These are phyloP conservation scores for Penicillium sumatraense DNA, from an alignment of 2,329 filamentous ascomycete species.

Conservation along the genomic window DNA sequence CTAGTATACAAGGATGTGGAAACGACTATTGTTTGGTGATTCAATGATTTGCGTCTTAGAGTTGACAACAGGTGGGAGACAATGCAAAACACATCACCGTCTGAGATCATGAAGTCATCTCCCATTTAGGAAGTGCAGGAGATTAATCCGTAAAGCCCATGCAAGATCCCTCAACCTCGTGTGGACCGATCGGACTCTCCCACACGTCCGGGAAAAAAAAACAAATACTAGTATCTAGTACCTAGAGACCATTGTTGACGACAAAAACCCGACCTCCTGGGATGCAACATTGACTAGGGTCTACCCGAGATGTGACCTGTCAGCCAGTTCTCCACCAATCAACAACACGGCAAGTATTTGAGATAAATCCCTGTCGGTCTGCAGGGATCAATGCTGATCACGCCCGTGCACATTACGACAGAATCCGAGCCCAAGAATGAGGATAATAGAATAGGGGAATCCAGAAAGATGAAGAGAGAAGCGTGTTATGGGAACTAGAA, in stretches of 20 bases:
- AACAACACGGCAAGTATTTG: constrained; percentile 38
- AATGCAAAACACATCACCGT: not conserved
- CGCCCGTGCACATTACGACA: constrained; percentile 25
- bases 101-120: constrained; percentile 5
- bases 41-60: not conserved
- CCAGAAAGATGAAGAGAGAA: not conserved
- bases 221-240: constrained; percentile 3
- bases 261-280: constrained; percentile 26
- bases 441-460: not conserved
- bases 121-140: not conserved
- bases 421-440: constrained; percentile 4
- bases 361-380: constrained; percentile 36
- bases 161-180: constrained; percentile 25
- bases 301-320: constrained; percentile 31
- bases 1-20: too few relatives aligned
- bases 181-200: constrained; percentile 30
- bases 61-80: not conserved
- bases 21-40: constrained; percentile 5
- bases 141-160: constrained; percentile 12
- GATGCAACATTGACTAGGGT: constrained; percentile 32
- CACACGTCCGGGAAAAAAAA: constrained; percentile 21
- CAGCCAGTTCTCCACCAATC: constrained; percentile 29
- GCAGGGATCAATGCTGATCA: constrained; percentile 34
- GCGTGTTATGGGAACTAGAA: not conserved
- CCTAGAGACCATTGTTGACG: constrained; percentile 28